phyloP scores from a whole-genome alignment of 768 basidiomycete genomes.

The Serpula lacrymans region DNA sequence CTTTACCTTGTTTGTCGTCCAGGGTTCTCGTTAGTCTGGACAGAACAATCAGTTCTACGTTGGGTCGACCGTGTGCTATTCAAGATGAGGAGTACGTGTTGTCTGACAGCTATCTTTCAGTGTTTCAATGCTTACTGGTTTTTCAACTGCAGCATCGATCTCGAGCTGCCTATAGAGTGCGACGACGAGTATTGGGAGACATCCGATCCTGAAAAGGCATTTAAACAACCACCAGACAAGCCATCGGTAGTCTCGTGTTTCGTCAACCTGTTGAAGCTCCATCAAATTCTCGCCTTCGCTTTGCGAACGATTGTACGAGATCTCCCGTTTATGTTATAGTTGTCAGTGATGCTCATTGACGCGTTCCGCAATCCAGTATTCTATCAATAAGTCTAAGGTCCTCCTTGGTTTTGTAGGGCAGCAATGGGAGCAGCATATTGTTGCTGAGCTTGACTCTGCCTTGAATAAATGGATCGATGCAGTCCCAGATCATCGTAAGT shows the following conservation, averaged over 20 bases:
- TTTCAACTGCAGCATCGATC: conserved; percentile 58
- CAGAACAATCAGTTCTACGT: conserved; percentile 40
- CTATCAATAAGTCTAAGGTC: conserved; percentile 41
- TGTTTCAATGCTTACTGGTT: conserved; percentile 7
- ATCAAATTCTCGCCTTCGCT: conserved; percentile 57
- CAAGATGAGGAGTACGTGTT: conserved; percentile 69
- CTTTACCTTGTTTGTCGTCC: background rate
- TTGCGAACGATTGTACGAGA: conserved; percentile 53
- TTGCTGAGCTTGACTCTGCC: conserved; percentile 60
- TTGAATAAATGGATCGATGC: conserved; percentile 60
- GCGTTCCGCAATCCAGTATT: conserved; percentile 29
- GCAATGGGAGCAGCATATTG: conserved; percentile 47
- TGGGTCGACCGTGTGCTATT: conserved; percentile 69
- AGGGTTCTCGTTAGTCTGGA: conserved; percentile 53
- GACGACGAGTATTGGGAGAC: conserved; percentile 69
- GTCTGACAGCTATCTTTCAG: conserved; percentile 23
- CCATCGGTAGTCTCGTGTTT: conserved; percentile 57
- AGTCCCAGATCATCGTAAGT: conserved; percentile 52
- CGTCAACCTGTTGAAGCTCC: conserved; percentile 51
- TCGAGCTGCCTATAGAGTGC: conserved; percentile 65
- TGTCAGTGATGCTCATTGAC: background rate
- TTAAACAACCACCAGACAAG: conserved; percentile 59
- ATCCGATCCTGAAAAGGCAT: conserved; percentile 45
- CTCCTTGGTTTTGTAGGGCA: conserved; percentile 31
- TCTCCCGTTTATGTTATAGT: background rate